Percentiles rank a stretch among this genome's conserved stretches.
phyloP scores from a whole-genome alignment of 768 basidiomycete genomes.

The Imleria badia region DNA sequence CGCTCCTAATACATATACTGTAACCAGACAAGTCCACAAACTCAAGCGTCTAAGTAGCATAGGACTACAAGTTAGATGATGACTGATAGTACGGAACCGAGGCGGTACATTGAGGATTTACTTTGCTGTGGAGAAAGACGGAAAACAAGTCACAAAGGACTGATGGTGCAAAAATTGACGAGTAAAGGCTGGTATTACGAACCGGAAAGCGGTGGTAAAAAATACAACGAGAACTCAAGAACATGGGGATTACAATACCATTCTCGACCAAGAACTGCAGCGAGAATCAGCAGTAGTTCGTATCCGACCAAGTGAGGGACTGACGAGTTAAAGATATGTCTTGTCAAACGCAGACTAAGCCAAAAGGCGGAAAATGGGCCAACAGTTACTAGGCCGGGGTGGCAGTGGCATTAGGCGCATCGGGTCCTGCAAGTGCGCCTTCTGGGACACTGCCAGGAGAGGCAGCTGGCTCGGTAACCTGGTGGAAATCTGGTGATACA shows the following conservation, averaged over 20 bases:
- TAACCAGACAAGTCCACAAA: slow-evolving; percentile 12
- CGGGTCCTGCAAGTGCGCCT: slow-evolving; percentile 70
- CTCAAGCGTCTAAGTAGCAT: slow-evolving; percentile 12
- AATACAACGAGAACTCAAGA: slow-evolving; percentile 6
- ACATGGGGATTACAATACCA: slow-evolving; percentile 14
- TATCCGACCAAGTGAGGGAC: not conserved
- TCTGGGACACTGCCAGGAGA: slow-evolving; percentile 43
- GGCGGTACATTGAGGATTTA: slow-evolving; percentile 14
- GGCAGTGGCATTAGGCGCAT: slow-evolving; percentile 27
- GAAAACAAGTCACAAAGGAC: slow-evolving; percentile 12
- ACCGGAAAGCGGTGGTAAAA: not conserved
- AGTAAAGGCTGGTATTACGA: slow-evolving; percentile 16
- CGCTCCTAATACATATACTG: slow-evolving; percentile 6
- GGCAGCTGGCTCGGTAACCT: slow-evolving; percentile 57
- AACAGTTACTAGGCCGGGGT: slow-evolving; percentile 14
- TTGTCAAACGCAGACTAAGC: not conserved
- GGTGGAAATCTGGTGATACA: slow-evolving; percentile 68
- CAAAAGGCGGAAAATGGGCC: slow-evolving; percentile 1
- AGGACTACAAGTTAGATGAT: slow-evolving; percentile 10
- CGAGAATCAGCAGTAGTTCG: not conserved
- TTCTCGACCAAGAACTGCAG: slow-evolving; percentile 13
- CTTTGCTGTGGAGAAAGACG: slow-evolving; percentile 4
- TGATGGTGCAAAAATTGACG: slow-evolving; percentile 5
- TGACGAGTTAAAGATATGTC: slow-evolving; percentile 15
- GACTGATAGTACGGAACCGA: slow-evolving; percentile 7